Conservation (phyloP, 225 moss, liverwort and hornwort genomes). For the Marchantia polymorpha region DNA sequence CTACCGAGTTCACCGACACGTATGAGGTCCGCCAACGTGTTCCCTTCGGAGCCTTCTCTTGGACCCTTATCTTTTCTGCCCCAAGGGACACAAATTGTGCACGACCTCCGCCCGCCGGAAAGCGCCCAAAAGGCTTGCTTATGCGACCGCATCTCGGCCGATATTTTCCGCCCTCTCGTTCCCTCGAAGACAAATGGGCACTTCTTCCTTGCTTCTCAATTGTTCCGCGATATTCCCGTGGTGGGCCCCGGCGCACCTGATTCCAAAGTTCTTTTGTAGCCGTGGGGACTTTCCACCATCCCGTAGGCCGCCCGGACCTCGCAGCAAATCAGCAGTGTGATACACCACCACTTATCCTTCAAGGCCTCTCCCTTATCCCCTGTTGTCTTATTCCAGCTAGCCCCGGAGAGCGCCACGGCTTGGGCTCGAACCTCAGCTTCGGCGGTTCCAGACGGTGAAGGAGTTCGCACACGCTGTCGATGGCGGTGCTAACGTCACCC, state of each 20-base stretch:
- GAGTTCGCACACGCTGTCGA: not conserved
- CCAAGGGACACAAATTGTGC: not conserved
- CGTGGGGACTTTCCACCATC: not conserved
- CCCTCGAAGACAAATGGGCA: not conserved
- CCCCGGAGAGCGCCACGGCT: too few relatives aligned
- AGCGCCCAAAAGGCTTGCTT: not conserved
- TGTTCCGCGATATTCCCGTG: not conserved
- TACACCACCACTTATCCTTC: constrained; percentile 7
- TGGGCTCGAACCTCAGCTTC: too few relatives aligned
- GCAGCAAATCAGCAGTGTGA: constrained; percentile 2
- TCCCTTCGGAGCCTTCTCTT: constrained; percentile 14
- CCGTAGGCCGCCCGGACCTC: not conserved
- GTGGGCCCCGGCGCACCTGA: not conserved
- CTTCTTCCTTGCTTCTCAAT: not conserved
- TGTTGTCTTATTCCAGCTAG: not conserved
- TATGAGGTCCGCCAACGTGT: constrained; percentile 3
- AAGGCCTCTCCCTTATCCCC: not conserved
- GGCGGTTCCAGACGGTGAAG: too few relatives aligned
- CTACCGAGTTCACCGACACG: not conserved
- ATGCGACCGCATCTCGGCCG: not conserved
- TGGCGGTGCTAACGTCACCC: not conserved
- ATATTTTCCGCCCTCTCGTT: not conserved
- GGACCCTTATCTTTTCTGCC: not conserved
- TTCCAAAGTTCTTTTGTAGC: not conserved
- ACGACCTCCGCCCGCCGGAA: not conserved